phyloP scores from a whole-genome alignment of 2,329 filamentous ascomycete genomes.

The Sclerotinia trifoliorum region DNA sequence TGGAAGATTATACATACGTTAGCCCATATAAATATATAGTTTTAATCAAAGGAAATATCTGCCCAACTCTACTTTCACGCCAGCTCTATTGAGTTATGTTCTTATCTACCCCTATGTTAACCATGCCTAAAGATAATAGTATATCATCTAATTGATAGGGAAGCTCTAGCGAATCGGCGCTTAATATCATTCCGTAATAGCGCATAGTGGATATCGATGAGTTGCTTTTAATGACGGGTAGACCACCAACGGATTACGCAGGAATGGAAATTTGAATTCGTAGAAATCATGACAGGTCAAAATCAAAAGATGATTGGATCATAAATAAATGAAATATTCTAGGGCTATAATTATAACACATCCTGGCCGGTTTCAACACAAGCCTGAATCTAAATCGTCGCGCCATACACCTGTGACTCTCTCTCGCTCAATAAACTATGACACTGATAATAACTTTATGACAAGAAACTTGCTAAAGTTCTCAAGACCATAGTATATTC shows the following conservation, averaged over 20 bases:
- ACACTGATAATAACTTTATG: neutral
- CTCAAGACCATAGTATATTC: conserved; percentile 41
- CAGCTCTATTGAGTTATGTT: too few species aligned
- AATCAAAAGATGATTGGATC: neutral
- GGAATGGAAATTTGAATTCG: neutral
- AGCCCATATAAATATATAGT: too few species aligned
- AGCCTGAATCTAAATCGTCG: neutral
- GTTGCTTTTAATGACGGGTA: neutral
- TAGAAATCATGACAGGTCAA: too few species aligned
- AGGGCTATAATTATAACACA: neutral
- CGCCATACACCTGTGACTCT: neutral
- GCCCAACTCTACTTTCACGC: too few species aligned
- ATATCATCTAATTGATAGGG: too few species aligned
- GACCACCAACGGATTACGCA: too few species aligned
- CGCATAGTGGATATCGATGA: neutral
- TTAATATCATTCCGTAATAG: neutral
- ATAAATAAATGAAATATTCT: neutral
- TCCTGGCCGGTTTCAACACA: neutral
- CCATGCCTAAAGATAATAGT: too few species aligned
- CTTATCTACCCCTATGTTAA: too few species aligned
- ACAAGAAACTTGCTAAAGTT: neutral
- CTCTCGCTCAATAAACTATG: conserved; percentile 1
- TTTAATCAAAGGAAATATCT: too few species aligned
- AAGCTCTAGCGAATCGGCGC: too few species aligned
- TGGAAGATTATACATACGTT: too few species aligned